Base-by-base conservation (phyloP, 2,329 filamentous ascomycete genomes). In the Ceratocystis harringtonii region DNA sequence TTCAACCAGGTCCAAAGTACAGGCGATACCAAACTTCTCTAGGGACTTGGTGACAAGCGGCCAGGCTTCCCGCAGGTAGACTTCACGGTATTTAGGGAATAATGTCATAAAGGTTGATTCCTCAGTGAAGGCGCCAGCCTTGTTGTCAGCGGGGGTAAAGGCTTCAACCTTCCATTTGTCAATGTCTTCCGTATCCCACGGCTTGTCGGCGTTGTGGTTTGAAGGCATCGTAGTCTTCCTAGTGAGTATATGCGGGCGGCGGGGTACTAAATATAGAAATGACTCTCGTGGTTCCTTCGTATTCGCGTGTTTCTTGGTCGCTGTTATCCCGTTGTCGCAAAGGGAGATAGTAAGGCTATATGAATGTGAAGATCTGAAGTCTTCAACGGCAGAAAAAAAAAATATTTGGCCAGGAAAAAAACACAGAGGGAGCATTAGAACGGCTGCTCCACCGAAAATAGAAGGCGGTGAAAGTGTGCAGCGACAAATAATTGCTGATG, bases 11-110 rank as follows among this genome's bases (percentile, higher is more conserved):
- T 99, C 92, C 30, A 99, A 84, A 7, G 89, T 92, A 73, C 92
- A 96, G 55, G 89, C 90, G 60, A 99, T 90, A 69, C 92, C 91
- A 66, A 83, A 80, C 76, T 94, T 95, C 72, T 95, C 89, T 68
- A 99, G 84, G 0, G 89, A 81, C 71, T 88, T 87, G 32, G 91
- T 97, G 67, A 99, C 84, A 58, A 95, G 82, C 2, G 92, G 90
- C 94, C 94, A 99, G 71, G 88, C 87, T 74, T 95, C 90, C 73
- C 89, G 91, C 65, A 99, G 79, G 72, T 97, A 96, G 62, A 90
- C 83, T 80, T 99, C 94, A 72, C 94, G 87, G 76, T 99, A 99
- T 77, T 96, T 96, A 69, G 94, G 94, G 73, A 97, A 97, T 5
- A 97, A 79, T 0, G 84, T 87, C 69, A 80, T 81, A 74, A 99